These are phyloP conservation scores for Zalaria obscura DNA, from an alignment of 2,329 filamentous ascomycete species.

Conservation along the genomic window DNA sequence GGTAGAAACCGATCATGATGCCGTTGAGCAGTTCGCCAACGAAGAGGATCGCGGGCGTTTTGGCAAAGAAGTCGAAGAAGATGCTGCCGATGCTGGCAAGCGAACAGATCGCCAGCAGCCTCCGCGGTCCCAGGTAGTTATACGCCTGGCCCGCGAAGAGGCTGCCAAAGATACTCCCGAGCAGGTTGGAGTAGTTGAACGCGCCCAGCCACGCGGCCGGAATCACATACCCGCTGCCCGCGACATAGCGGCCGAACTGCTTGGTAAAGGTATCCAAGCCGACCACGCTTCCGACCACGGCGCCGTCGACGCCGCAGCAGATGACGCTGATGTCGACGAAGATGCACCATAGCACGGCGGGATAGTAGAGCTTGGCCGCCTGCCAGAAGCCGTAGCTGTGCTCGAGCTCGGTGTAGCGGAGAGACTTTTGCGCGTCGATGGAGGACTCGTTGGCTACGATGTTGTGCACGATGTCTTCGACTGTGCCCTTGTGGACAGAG, in stretches of 20 bases:
- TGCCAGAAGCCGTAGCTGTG: conserved; percentile 2
- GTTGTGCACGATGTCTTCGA: too few species aligned
- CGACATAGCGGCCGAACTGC: not conserved
- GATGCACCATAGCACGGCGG: conserved; percentile 3
- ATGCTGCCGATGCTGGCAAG: not conserved
- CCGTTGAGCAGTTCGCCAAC: conserved; percentile 3
- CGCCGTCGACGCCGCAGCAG: conserved; percentile 3
- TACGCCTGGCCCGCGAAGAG: conserved; percentile 1
- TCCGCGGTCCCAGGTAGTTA: conserved; percentile 3
- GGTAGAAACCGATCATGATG: conserved; percentile 26
- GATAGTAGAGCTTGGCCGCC: conserved; percentile 3
- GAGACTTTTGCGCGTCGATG: conserved; percentile 1
- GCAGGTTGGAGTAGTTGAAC: conserved; percentile 3
- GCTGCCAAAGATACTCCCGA: conserved; percentile 2
- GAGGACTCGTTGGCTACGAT: too few species aligned
- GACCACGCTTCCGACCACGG: conserved; percentile 2
- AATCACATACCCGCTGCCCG: conserved; percentile 1
- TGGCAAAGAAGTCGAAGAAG: conserved; percentile 3
- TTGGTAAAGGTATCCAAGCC: conserved; percentile 3
- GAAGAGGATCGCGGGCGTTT: conserved; percentile 1
- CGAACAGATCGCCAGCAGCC: conserved; percentile 3
- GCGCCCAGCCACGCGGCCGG: conserved; percentile 4
- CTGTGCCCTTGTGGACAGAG: too few species aligned
- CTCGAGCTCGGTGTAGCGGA: conserved; percentile 1
- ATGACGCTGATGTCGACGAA: conserved; percentile 2